Base-by-base conservation (phyloP, 106 monocot genomes). In the Xerophyta viscosa region DNA sequence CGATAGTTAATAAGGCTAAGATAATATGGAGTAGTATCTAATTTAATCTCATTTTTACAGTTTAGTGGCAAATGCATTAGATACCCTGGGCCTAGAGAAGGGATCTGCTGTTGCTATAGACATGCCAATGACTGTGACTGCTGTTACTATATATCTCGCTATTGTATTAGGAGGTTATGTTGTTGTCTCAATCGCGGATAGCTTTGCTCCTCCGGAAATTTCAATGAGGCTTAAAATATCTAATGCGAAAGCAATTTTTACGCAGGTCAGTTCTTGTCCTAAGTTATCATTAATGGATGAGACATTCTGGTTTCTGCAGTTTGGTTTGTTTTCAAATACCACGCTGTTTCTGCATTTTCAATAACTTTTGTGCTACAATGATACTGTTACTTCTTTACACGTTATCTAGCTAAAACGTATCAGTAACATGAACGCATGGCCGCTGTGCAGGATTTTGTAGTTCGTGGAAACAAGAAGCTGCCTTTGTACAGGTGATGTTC, bases 161-260 rank as follows among this genome's bases (percentile, higher is more conserved):
- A 81, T 85, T 68, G 72, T 88, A 29, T 64, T 85, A 56, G 88
- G 84, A 51, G 94, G 94, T 20, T 82, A 79, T 63, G 81, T 96
- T 14, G 94, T 96, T 68, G 94, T 96, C 6, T 96, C 94, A 2
- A 85, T 96, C 65, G 94, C 94, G 27, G 94, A 96, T 63, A 96
- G 94, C 62, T 96, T 96, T 85, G 88, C 82, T 66, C 67, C 94
- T 15, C 21, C 60, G 48, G 94, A 88, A 75, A 96, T 96, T 70
- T 70, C 84, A 48, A 82, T 78, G 8, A 81, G 94, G 47, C 75
- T 96, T 13, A 78, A 58, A 58, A 78, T 96, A 57, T 81, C 94
- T 69, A 71, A 79, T 49, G 72, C 94, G 54, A 84, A 76, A 71
- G 84, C 81, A 67, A 85, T 96, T 52, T 96, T 96, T 46, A 96